Percentiles rank a stretch among this genome's conserved stretches.
These are phyloP conservation scores for Solanum peruvianum DNA, from an alignment of 257 asterid species.

Conservation along the genomic window DNA sequence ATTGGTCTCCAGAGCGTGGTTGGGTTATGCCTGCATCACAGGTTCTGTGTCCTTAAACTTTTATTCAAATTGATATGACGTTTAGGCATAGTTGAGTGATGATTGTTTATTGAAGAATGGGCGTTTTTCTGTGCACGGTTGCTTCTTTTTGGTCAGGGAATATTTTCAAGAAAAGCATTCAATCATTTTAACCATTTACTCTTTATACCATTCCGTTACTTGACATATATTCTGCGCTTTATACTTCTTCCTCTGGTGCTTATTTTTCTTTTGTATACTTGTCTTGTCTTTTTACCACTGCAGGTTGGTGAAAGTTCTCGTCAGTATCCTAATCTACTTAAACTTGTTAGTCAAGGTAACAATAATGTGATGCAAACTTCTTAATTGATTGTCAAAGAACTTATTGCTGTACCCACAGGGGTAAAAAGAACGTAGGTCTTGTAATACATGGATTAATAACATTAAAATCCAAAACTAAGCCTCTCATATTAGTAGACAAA, in stretches of 20 bases:
- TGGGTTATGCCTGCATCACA: conserved; percentile 45
- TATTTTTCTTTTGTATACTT: neutral
- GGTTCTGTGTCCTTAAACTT: conserved; percentile 27
- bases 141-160: neutral
- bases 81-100: neutral
- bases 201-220: neutral
- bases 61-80: neutral
- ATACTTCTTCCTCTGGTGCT: neutral
- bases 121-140: neutral
- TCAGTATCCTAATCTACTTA: conserved; percentile 9
- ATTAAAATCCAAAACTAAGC: neutral
- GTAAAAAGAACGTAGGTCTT: neutral
- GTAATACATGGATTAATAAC: neutral
- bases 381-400: neutral
- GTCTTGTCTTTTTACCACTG: neutral
- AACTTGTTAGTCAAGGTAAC: conserved; percentile 12
- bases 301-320: conserved; percentile 6
- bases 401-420: neutral
- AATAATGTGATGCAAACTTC: neutral
- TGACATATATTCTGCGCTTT: neutral
- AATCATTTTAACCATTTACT: neutral
- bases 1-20: conserved; percentile 63
- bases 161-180: neutral
- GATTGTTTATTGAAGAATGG: neutral
- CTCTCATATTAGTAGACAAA: neutral